A percentile compares a stretch with the other conserved stretches of the same genome.
Evolutionary conservation across 2,329 filamentous ascomycete species (phyloP).

Genomic region (Claviceps sorghi): DNA sequence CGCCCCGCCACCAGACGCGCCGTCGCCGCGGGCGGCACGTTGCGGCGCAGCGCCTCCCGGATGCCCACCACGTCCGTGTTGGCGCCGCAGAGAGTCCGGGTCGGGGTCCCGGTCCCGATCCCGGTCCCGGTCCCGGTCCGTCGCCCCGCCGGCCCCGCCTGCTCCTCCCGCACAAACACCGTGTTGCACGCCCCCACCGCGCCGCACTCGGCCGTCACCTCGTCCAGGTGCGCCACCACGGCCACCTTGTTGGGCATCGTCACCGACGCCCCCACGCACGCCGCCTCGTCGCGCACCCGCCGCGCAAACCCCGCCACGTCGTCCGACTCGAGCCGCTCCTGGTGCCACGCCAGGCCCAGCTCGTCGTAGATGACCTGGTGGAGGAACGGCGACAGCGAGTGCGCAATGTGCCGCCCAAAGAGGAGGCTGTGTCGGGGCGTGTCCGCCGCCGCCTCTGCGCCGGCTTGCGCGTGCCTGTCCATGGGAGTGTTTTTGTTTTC

Average conservation of each 20-base stretch:
- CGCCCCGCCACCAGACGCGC: slow-evolving; percentile 33
- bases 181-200: slow-evolving; percentile 72
- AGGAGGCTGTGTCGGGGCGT: slow-evolving; percentile 33
- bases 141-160: slow-evolving; percentile 21
- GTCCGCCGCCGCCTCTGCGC: not conserved
- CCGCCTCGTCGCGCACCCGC: slow-evolving; percentile 35
- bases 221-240: slow-evolving; percentile 59
- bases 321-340: slow-evolving; percentile 36
- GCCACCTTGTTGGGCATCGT: slow-evolving; percentile 77
- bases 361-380: slow-evolving; percentile 39
- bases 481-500: too few species aligned
- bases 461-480: too few species aligned
- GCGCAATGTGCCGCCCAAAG: slow-evolving; percentile 41
- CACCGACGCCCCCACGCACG: slow-evolving; percentile 51
- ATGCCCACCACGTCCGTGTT: slow-evolving; percentile 75
- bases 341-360: slow-evolving; percentile 35
- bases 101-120: too few species aligned
- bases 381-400: slow-evolving; percentile 40
- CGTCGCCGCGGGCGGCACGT: slow-evolving; percentile 21
- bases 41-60: slow-evolving; percentile 53
- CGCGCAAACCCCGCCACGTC: slow-evolving; percentile 33
- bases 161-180: slow-evolving; percentile 45
- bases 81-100: slow-evolving; percentile 44
- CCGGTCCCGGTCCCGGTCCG: too few species aligned
- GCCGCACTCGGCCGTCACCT: slow-evolving; percentile 55